phyloP scores from a whole-genome alignment of 164 flowering plant species.

The Vitis rotundifolia region DNA sequence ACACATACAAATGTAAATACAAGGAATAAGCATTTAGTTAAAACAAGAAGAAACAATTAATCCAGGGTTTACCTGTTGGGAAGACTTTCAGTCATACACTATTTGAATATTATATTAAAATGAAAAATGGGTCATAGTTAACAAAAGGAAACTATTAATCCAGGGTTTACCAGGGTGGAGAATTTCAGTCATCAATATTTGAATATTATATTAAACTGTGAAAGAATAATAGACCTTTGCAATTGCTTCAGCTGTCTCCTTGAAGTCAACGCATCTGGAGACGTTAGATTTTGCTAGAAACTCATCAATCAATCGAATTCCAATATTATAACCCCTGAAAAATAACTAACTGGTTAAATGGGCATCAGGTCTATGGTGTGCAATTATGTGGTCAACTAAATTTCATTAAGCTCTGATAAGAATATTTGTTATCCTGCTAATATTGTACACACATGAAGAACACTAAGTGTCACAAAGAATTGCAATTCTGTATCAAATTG shows the following conservation, averaged over 20 bases:
- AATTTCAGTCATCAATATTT: neutral
- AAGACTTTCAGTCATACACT: too few species aligned
- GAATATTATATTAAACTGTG: neutral
- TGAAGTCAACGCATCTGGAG: constrained; percentile 89
- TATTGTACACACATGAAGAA: too few species aligned
- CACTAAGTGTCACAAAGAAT: too few species aligned
- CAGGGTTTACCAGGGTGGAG: neutral
- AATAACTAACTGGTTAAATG: constrained; percentile 5
- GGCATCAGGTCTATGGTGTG: neutral
- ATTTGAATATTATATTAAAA: too few species aligned
- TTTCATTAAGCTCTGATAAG: too few species aligned
- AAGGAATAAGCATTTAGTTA: too few species aligned
- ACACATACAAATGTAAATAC: too few species aligned
- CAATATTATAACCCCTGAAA: constrained; percentile 97
- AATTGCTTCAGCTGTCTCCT: constrained; percentile 92
- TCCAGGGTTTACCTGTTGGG: too few species aligned
- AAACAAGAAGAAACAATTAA: too few species aligned
- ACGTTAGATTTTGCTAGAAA: constrained; percentile 94
- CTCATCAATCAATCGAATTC: constrained; percentile 86
- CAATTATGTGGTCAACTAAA: too few species aligned
- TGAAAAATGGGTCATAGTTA: neutral
- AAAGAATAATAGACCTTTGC: constrained; percentile 66
- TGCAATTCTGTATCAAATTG: neutral
- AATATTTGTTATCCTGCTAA: too few species aligned
- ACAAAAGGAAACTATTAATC: neutral